Evolutionary conservation across 2,329 filamentous ascomycete species (phyloP).

Genomic region (Sordariomycetes sp.): DNA sequence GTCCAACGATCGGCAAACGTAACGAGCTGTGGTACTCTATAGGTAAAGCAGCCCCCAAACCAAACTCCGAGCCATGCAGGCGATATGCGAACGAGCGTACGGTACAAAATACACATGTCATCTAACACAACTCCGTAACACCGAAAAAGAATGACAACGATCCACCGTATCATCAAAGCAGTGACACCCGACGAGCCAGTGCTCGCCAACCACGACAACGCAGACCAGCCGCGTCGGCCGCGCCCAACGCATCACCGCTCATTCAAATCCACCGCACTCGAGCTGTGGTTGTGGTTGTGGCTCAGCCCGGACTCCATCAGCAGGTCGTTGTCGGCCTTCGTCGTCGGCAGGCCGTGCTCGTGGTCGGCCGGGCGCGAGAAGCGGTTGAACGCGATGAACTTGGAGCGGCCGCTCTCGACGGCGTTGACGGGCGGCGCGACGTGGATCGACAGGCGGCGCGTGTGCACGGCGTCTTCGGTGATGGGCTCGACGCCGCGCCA

Average conservation of each 20-base stretch:
- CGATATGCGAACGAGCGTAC: not conserved
- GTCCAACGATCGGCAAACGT: not conserved
- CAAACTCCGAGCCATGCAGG: not conserved
- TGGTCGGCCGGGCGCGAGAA: conserved; percentile 27
- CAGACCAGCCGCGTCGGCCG: no score
- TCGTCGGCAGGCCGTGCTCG: not conserved
- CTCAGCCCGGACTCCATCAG: not conserved
- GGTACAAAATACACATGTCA: not conserved
- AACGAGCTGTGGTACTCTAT: not conserved
- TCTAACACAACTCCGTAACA: not conserved
- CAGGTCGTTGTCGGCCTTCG: not conserved
- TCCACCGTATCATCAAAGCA: no score
- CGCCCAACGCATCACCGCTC: no score
- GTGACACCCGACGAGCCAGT: no score
- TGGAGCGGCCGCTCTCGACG: conserved; percentile 20
- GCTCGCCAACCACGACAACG: no score
- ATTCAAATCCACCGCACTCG: not conserved
- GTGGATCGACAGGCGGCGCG: conserved; percentile 24
- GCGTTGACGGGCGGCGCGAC: conserved; percentile 27
- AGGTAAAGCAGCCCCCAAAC: not conserved
- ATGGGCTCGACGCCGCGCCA: conserved; percentile 27
- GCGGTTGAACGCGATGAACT: conserved; percentile 35
- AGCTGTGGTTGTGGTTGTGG: not conserved
- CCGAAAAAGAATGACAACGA: no score
- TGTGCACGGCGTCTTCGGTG: conserved; percentile 27